Percentiles rank a stretch among this genome's conserved stretches.
Conservation (phyloP, 192 early-diverging fungal genomes). For the Rhizophagus sp. region DNA sequence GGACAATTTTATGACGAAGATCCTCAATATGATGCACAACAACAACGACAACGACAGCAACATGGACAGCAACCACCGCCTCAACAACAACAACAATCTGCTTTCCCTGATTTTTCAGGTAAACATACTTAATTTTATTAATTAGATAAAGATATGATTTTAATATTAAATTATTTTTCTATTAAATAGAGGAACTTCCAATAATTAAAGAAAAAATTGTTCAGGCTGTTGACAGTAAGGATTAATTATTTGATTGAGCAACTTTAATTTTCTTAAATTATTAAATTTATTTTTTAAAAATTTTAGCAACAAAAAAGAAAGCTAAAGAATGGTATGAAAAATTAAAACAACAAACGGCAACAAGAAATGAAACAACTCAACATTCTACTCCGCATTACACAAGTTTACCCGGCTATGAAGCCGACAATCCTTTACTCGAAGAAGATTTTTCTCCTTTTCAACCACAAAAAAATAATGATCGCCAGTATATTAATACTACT, state of each 20-base stretch:
- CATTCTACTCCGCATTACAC: constrained; percentile 14
- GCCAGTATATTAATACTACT: background rate
- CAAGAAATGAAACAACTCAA: constrained; percentile 12
- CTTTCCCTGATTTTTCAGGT: constrained; percentile 32
- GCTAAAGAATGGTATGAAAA: constrained; percentile 57
- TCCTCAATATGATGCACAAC: constrained; percentile 25
- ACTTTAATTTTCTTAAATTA: background rate
- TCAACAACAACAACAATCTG: constrained; percentile 33
- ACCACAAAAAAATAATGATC: background rate
- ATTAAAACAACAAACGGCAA: constrained; percentile 35
- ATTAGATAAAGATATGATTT: background rate
- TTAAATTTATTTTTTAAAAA: background rate
- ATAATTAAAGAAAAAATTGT: constrained; percentile 59
- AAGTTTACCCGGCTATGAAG: constrained; percentile 23
- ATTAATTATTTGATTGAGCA: background rate
- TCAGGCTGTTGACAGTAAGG: constrained; percentile 54
- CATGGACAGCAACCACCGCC: constrained; percentile 39
- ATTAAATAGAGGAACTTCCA: constrained; percentile 48
- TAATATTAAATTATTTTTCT: constrained; percentile 1
- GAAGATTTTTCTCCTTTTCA: constrained; percentile 21
- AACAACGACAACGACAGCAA: constrained; percentile 28
- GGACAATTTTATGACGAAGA: constrained; percentile 11
- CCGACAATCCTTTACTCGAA: constrained; percentile 5
- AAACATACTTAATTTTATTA: background rate
- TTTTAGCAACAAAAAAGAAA: constrained; percentile 60